Percentiles rank a stretch among this genome's conserved stretches.
Conservation (phyloP, 2,329 filamentous ascomycete species). For the Penicillium verrucosum region DNA sequence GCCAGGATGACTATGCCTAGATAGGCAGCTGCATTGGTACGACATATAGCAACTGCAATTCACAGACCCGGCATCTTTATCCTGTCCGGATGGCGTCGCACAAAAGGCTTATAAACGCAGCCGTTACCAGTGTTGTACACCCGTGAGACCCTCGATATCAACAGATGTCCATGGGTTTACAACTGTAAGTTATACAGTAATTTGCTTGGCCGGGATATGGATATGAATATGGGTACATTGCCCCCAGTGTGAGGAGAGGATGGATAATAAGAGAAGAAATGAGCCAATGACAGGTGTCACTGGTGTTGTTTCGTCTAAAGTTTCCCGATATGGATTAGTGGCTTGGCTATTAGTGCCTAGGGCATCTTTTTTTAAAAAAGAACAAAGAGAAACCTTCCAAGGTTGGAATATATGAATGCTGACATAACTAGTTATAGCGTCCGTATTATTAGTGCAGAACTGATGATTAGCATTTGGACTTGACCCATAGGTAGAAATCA, state of each 20-base stretch:
- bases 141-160: background rate
- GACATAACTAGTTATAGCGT: background rate
- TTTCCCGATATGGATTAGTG: background rate
- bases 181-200: background rate
- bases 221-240: background rate
- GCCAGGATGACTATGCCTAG: background rate
- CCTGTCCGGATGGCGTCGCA: background rate
- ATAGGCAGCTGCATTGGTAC: background rate
- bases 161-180: background rate
- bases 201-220: background rate
- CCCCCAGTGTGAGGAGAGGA: background rate
- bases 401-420: background rate
- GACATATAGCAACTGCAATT: background rate
- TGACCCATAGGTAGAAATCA: background rate
- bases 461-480: background rate
- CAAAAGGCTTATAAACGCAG: constrained; percentile 5
- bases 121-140: constrained; percentile 2
- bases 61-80: background rate
- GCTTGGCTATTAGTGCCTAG: background rate
- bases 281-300: background rate
- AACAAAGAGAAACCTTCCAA: background rate
- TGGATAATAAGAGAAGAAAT: no score
- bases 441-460: background rate
- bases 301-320: background rate
- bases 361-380: background rate